Conservation (phyloP, 306 rosid genomes). For the Styphnolobium japonicum region DNA sequence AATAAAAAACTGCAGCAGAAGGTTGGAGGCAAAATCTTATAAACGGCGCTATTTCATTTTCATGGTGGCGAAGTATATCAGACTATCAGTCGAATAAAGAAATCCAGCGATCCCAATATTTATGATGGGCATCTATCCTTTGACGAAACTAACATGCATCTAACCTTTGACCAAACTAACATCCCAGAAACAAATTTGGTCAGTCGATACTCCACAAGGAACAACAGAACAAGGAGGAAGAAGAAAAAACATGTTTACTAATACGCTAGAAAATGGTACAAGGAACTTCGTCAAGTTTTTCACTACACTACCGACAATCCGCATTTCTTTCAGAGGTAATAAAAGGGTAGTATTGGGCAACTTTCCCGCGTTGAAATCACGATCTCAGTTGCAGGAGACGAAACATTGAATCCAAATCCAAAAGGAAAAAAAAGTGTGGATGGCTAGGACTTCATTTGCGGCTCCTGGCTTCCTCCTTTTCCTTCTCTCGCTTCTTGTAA, state of each 20-base stretch:
- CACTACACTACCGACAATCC: neutral
- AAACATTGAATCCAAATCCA: neutral
- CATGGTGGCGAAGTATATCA: neutral
- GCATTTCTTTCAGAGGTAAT: neutral
- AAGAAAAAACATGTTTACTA: neutral
- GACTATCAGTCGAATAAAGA: neutral
- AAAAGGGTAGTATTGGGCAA: neutral
- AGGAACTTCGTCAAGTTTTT: neutral
- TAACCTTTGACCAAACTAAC: neutral
- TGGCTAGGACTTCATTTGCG: slow-evolving; percentile 42
- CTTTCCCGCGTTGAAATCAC: neutral
- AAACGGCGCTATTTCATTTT: neutral
- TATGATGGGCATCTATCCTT: neutral
- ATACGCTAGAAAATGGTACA: slow-evolving; percentile 21
- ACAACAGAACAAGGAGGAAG: neutral
- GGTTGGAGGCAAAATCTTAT: neutral
- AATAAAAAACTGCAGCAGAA: neutral
- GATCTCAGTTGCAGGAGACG: neutral
- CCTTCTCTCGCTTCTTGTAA: slow-evolving; percentile 81
- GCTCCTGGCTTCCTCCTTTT: slow-evolving; percentile 55
- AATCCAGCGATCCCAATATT: neutral
- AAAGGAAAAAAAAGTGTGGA: neutral
- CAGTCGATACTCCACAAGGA: neutral
- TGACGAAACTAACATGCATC: neutral
- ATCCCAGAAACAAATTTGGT: slow-evolving; percentile 6